Conservation (phyloP, 179 eudicot species). For the Beta lomatogona region DNA sequence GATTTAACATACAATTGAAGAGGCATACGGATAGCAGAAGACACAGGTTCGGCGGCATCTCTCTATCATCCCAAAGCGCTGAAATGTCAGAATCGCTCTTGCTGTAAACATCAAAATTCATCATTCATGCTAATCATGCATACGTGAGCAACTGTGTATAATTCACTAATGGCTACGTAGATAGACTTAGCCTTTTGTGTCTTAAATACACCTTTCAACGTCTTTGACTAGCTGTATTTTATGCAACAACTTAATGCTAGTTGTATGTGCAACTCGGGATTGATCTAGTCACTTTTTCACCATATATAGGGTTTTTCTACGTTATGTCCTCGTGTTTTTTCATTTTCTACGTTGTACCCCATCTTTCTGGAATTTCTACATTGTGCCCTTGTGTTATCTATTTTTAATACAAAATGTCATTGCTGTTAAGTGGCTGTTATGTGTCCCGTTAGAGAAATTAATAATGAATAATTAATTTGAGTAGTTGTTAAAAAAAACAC, state of each 20-base stretch:
- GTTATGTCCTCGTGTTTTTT: no score
- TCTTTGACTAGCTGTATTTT: slow-evolving; percentile 17
- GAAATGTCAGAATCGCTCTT: slow-evolving; percentile 1
- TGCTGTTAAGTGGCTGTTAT: no score
- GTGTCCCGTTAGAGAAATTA: no score
- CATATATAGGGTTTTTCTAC: no score
- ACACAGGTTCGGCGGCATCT: slow-evolving; percentile 11
- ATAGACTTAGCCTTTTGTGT: background rate
- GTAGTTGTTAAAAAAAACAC: no score
- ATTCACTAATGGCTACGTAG: background rate
- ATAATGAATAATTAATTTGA: no score
- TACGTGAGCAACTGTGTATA: slow-evolving; percentile 27
- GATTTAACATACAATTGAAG: slow-evolving; percentile 2
- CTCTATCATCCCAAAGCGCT: background rate
- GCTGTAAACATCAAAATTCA: no score
- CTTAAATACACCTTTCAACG: background rate
- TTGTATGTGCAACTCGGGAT: slow-evolving; percentile 4
- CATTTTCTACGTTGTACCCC: no score
- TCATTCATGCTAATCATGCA: slow-evolving; percentile 3
- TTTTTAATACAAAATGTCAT: no score
- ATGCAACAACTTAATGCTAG: background rate
- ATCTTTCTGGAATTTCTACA: no score
- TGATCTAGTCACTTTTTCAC: slow-evolving; percentile 10
- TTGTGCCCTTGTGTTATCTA: no score
- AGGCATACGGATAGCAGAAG: background rate